Evolutionary conservation across 192 early-diverging fungal genomes (phyloP), one percentile per base, ranked within the genome.

Genomic region (Rhizophagus sp.): DNA sequence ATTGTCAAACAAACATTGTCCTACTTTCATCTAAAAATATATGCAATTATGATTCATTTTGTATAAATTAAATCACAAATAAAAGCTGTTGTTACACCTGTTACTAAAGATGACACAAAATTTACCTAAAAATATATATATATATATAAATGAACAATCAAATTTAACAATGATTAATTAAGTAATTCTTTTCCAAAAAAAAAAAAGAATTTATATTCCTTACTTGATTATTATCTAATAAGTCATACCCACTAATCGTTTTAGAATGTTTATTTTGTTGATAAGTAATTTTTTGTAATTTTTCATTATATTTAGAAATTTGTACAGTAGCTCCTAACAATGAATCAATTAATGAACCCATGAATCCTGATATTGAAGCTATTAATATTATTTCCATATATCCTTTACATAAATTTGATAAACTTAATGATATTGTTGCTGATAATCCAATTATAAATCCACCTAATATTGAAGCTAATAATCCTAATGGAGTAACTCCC

Each of bases 291-390:
- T 90, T 83, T 36, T 90, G 84, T 52, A 88, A 91, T 15, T 88
- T 85, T 24, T 90, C 87, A 69, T 93, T 88, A 84, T 94, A 97
- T 24, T 93, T 85, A 19, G 89, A 88, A 69, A 91, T 86, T 78
- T 96, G 89, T 0, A 96, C 85, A 1, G 96, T 95, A 6, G 94
- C 95, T 27, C 96, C 96, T 13, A 97, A 82, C 1, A 97, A 47
- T 25, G 96, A 97, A 85, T 97, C 96, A 33, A 93, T 90, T 85
- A 96, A 75, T 19, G 95, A 96, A 27, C 96, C 96, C 68, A 92
- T 75, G 57, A 92, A 80, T 15, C 96, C 96, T 33, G 90, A 87
- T 7, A 88, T 79, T 9, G 91, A 88, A 12, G 93, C 93, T 33
- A 91, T 73, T 7, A 85, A 19, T 41, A 41, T 41, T 41, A 41